Conservation (phyloP, 2,329 filamentous ascomycete species). For the Bertia moriformis region DNA sequence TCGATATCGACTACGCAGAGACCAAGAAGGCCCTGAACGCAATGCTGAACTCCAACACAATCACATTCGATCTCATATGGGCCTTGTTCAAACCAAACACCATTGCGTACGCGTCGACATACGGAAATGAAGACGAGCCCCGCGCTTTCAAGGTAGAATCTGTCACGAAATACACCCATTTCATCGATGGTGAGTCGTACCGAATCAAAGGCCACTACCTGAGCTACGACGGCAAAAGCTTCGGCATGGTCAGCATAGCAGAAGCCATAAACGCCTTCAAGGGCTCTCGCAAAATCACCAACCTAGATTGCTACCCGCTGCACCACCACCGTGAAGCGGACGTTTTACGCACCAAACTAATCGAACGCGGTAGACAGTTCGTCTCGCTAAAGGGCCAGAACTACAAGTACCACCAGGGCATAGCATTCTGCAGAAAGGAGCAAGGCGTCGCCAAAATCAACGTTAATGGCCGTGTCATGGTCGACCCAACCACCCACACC, state of each 20-base stretch:
- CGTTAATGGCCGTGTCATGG: conserved; percentile 76
- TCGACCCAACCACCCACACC: conserved; percentile 70
- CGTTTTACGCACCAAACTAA: conserved; percentile 47
- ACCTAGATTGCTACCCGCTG: conserved; percentile 62
- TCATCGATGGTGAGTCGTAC: conserved; percentile 64
- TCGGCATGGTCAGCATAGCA: conserved; percentile 59
- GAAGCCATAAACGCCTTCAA: conserved; percentile 64
- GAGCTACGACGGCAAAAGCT: conserved; percentile 77
- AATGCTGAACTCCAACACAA: conserved; percentile 66
- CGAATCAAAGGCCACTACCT: conserved; percentile 65
- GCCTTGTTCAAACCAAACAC: conserved; percentile 79
- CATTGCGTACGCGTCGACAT: conserved; percentile 63
- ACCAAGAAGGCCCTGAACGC: conserved; percentile 70
- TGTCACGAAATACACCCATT: conserved; percentile 52
- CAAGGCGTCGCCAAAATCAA: conserved; percentile 62
- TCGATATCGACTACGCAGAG: conserved; percentile 69
- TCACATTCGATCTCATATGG: conserved; percentile 81
- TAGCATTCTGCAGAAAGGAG: conserved; percentile 75
- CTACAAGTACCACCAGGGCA: conserved; percentile 69
- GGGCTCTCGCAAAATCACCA: conserved; percentile 70
- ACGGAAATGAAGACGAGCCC: conserved; percentile 62
- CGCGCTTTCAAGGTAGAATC: conserved; percentile 71
- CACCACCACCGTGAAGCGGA: conserved; percentile 64
- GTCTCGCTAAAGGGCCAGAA: conserved; percentile 68
- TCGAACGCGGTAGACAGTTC: conserved; percentile 75